phyloP scores from a whole-genome alignment of 2,329 filamentous ascomycete genomes.

The Colletotrichum aenigma region DNA sequence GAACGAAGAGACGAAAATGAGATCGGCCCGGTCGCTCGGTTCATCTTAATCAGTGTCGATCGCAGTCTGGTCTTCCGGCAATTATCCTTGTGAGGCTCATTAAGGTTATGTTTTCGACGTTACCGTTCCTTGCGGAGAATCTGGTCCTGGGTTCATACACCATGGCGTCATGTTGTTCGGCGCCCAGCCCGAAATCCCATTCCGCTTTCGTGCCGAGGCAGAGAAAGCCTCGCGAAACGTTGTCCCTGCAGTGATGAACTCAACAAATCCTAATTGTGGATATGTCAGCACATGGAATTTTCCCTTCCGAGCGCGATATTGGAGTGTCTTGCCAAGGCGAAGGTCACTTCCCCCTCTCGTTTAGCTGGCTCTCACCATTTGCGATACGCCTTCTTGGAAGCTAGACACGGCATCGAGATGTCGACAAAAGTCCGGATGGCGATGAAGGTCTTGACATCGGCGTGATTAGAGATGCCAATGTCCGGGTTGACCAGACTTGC shows the following conservation, averaged over 20 bases:
- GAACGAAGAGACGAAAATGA: not conserved
- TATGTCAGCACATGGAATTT: not conserved
- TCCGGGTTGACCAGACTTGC: not conserved
- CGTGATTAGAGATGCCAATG: not conserved
- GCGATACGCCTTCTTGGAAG: not conserved
- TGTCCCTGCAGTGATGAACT: not conserved
- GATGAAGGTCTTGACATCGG: not conserved
- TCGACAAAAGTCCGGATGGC: not conserved
- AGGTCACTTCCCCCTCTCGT: not conserved
- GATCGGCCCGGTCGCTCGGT: not conserved
- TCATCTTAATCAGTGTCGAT: not conserved
- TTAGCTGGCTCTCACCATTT: not conserved
- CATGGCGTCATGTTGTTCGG: not conserved
- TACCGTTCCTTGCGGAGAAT: not conserved
- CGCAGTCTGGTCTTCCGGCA: not conserved
- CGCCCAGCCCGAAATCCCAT: not conserved
- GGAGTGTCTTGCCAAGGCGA: not conserved
- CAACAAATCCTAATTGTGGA: not conserved
- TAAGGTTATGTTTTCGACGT: not conserved
- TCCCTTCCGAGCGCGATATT: not conserved
- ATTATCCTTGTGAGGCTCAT: not conserved
- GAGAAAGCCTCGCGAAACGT: not conserved
- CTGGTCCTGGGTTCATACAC: not conserved
- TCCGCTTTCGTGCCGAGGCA: not conserved
- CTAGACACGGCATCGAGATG: not conserved